Conservation (phyloP, 495 filamentous ascomycete genomes). For the Terfezia boudieri region DNA sequence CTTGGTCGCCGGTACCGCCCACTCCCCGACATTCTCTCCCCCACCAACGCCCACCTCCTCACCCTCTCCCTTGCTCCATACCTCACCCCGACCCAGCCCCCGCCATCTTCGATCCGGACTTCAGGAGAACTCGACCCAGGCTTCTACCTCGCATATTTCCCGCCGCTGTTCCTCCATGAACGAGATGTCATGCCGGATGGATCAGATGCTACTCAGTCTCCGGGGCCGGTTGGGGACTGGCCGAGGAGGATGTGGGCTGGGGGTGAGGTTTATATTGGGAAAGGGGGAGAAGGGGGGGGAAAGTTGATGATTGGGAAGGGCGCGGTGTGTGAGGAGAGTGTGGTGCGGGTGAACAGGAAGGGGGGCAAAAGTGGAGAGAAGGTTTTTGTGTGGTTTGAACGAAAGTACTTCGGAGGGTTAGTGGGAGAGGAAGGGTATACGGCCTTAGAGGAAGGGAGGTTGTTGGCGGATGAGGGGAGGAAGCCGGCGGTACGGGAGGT, state of each 20-base stretch:
- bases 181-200: conserved; percentile 41
- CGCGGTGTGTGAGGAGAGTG: neutral
- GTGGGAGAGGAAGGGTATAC: neutral
- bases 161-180: conserved; percentile 29
- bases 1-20: neutral
- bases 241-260: conserved; percentile 18
- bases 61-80: conserved; percentile 39
- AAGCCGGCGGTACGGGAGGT: too few relatives aligned
- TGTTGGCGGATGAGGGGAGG: too few relatives aligned
- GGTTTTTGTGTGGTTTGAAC: neutral
- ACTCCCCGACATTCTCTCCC: conserved; percentile 40
- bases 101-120: neutral
- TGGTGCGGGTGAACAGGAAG: conserved; percentile 4
- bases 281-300: neutral
- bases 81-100: conserved; percentile 24
- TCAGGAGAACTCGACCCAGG: conserved; percentile 26
- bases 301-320: neutral
- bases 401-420: neutral
- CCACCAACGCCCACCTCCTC: conserved; percentile 42
- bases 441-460: neutral
- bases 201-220: conserved; percentile 47
- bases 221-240: conserved; percentile 24
- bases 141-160: conserved; percentile 56
- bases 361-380: neutral
- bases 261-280: conserved; percentile 15